Conservation (phyloP, 2,329 filamentous ascomycete species). For the Aspergillus hortae region DNA sequence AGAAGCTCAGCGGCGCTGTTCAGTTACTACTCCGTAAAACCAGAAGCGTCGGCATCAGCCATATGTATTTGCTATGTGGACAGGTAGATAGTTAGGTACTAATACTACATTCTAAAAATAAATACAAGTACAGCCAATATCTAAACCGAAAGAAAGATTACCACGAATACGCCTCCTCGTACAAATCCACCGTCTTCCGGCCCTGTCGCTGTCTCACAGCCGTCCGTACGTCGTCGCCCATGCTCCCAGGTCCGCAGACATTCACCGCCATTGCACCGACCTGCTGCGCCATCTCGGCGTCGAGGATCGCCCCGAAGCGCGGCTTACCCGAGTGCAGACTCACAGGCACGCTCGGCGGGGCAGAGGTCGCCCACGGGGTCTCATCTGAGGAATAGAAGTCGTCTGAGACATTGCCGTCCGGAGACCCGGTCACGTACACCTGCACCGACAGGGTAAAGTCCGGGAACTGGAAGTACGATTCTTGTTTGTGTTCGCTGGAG, state of each 20-base stretch:
- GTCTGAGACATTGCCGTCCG: conserved; percentile 20
- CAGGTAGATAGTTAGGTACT: no score
- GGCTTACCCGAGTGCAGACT: conserved; percentile 25
- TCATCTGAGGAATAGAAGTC: conserved; percentile 20
- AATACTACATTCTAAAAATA: no score
- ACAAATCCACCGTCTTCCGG: conserved; percentile 30
- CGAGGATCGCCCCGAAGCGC: conserved; percentile 21
- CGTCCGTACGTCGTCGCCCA: conserved; percentile 36
- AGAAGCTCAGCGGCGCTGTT: no score
- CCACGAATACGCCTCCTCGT: conserved; percentile 36
- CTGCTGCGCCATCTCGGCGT: conserved; percentile 25
- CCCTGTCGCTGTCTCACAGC: conserved; percentile 28
- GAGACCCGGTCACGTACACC: conserved; percentile 28
- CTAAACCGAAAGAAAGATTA: background rate
- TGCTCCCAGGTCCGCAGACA: conserved; percentile 35
- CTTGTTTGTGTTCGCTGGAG: conserved; percentile 16
- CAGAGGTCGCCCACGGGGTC: conserved; percentile 23
- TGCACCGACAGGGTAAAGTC: conserved; percentile 25
- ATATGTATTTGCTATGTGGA: no score
- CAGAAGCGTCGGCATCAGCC: no score
- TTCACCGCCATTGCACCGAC: conserved; percentile 35
- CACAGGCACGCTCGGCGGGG: conserved; percentile 23
- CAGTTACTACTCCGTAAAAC: no score
- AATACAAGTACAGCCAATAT: background rate
- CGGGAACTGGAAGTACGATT: conserved; percentile 23